Base-by-base conservation (phyloP, 2,329 filamentous ascomycete species). In the Alternaria conjuncta region DNA sequence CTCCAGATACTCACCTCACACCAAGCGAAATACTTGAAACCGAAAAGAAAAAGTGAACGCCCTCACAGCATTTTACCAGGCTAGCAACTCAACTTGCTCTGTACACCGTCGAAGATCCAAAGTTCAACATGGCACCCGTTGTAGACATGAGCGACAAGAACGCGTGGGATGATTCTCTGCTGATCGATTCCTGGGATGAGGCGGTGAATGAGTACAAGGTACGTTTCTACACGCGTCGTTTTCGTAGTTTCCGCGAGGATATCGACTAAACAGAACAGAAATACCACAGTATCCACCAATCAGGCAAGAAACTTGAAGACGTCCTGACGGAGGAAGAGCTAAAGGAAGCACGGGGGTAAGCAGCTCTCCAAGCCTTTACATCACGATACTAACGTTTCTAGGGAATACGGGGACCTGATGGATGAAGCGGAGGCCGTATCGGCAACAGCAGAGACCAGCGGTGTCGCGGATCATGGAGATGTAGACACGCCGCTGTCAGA, bases 81-180 rank as follows among this genome's bases (percentile, higher is more conserved):
- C 20, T 21, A 41, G 4, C 15, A 8, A 41, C 8, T 18, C 18
- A 12, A 28, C 30, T 21, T 20, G 11, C n/a, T 55, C n/a, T 21
- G 21, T 18, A 41, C 11, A 21, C 36, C 53, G 11, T 28, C 30
- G 25, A 50, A 36, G 21, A 46, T 20, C 28, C 18, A 20, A 23
- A 53, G 21, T 32, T 55, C 55, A 63, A 53, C 21, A 78, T 76
- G 73, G 68, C 68, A 28, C 67, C 70, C 15, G 64, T 63, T 13
- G 66, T 79, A 20, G 73, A 70, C 47, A 70, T 79, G 61, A 71
- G 67, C 41, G 75, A 79, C 62, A 65, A 65, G 47, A 71, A 76
- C 60, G 74, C 73, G n/a, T 80, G 76, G 79, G 79, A 81, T 68
- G 79, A 81, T 71, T 75, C 75, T 32, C 74, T 75, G 41, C 61